These are phyloP conservation scores for Stemphylium vesicarium DNA, from an alignment of 2,329 filamentous ascomycete species.

Conservation along the genomic window DNA sequence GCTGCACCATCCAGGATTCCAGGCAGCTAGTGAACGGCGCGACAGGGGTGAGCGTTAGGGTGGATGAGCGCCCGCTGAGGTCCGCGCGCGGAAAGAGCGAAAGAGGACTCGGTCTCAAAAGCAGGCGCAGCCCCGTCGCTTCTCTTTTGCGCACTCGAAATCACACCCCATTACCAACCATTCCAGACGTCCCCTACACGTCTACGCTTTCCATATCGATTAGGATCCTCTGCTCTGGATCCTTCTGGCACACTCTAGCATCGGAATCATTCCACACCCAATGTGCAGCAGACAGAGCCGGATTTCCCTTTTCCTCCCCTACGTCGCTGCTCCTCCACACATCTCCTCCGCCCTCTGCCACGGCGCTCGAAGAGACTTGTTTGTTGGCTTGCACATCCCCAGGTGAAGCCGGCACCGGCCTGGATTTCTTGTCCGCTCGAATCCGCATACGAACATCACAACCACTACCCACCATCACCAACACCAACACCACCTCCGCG, in stretches of 20 bases:
- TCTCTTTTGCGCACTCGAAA: constrained; percentile 24
- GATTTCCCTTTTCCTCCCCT: constrained; percentile 36
- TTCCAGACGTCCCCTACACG: constrained; percentile 27
- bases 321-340: constrained; percentile 40
- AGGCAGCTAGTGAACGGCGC: constrained; percentile 23
- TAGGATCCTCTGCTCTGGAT: constrained; percentile 38
- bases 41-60: constrained; percentile 20
- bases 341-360: constrained; percentile 25
- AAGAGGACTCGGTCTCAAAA: constrained; percentile 24
- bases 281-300: constrained; percentile 47
- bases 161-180: constrained; percentile 38
- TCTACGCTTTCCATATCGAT: constrained; percentile 2
- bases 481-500: constrained; percentile 13
- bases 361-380: constrained; percentile 30
- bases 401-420: constrained; percentile 45
- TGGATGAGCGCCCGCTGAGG: constrained; percentile 17
- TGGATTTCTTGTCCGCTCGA: constrained; percentile 25
- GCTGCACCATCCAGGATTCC: constrained; percentile 5
- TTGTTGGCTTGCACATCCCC: constrained; percentile 37
- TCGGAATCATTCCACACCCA: constrained; percentile 27
- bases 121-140: constrained; percentile 28
- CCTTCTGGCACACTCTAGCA: constrained; percentile 42
- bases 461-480: background rate
- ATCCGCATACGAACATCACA: constrained; percentile 4
- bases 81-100: constrained; percentile 25